Conservation (phyloP, 2,329 filamentous ascomycete genomes). For the Paracoccidioides brasiliensis region DNA sequence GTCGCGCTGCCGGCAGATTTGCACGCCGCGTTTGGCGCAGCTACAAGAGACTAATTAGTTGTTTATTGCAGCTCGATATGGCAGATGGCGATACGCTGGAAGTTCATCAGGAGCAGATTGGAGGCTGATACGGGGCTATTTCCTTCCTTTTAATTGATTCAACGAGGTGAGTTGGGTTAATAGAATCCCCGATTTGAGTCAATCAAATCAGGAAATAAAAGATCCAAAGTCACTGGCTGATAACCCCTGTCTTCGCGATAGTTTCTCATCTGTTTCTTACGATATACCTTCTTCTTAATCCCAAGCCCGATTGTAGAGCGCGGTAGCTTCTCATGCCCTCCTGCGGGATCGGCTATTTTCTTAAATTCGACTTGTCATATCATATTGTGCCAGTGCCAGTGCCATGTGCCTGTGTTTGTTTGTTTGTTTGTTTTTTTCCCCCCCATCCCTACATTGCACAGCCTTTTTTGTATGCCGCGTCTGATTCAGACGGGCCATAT, state of each 20-base stretch:
- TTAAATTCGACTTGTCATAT: neutral
- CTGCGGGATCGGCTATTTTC: neutral
- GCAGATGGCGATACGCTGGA: slow-evolving; percentile 89
- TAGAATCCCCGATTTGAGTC: neutral
- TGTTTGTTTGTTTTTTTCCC: neutral
- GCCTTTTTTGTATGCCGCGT: neutral
- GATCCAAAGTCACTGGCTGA: neutral
- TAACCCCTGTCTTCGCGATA: neutral
- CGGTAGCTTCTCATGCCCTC: neutral
- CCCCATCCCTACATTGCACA: neutral
- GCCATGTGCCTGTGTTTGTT: neutral
- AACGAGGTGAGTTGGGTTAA: neutral
- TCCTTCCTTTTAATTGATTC: neutral
- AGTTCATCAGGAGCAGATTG: slow-evolving; percentile 96
- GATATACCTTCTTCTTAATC: neutral
- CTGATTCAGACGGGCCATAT: neutral
- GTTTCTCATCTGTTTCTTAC: neutral
- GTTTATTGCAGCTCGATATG: slow-evolving; percentile 69
- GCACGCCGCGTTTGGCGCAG: neutral
- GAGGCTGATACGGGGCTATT: slow-evolving; percentile 39
- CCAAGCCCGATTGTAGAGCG: neutral
- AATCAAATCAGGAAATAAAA: neutral
- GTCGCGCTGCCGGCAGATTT: slow-evolving; percentile 1
- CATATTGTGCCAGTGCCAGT: neutral
- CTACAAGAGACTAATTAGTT: slow-evolving; percentile 1